Percentiles rank a stretch among this genome's conserved stretches.
Conservation (phyloP, 768 basidiomycete species). For the Hericium rajendrae region DNA sequence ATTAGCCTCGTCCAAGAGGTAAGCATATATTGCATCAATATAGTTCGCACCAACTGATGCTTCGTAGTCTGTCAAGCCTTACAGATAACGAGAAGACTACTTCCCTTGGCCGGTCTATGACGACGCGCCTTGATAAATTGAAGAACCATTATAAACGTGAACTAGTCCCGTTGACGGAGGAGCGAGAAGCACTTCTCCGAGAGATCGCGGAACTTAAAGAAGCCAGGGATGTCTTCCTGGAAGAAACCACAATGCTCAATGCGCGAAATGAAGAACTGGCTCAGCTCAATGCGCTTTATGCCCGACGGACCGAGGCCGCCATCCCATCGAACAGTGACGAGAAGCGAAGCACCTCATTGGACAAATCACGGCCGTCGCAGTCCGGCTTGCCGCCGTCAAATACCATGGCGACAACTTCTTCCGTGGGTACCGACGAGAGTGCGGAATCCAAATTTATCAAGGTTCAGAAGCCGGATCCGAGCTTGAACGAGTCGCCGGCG, state of each 20-base stretch:
- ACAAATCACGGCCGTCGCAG: background rate
- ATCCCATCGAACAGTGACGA: background rate
- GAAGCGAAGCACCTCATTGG: conserved; percentile 4
- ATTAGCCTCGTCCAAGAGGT: conserved; percentile 69
- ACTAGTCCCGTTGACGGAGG: conserved; percentile 71
- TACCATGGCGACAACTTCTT: conserved; percentile 5
- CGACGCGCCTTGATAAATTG: conserved; percentile 77
- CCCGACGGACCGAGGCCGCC: conserved; percentile 58
- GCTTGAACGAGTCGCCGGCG: conserved; percentile 31
- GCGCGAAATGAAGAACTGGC: conserved; percentile 89
- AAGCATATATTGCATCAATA: conserved; percentile 15
- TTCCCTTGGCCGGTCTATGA: conserved; percentile 53
- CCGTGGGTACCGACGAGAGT: conserved; percentile 34
- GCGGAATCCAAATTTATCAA: conserved; percentile 33
- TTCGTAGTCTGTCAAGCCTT: conserved; percentile 14
- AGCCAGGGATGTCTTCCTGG: conserved; percentile 76
- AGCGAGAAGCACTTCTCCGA: conserved; percentile 67
- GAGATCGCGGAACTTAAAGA: conserved; percentile 85
- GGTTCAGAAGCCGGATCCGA: conserved; percentile 20
- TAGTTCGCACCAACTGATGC: background rate
- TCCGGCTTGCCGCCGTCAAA: background rate
- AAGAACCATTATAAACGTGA: conserved; percentile 84
- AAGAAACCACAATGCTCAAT: conserved; percentile 86
- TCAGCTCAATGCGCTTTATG: conserved; percentile 75
- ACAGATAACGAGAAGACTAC: conserved; percentile 14